These are phyloP conservation scores for Spathaspora sp. DNA, from an alignment of 805 yeast genomes.

Conservation along the genomic window DNA sequence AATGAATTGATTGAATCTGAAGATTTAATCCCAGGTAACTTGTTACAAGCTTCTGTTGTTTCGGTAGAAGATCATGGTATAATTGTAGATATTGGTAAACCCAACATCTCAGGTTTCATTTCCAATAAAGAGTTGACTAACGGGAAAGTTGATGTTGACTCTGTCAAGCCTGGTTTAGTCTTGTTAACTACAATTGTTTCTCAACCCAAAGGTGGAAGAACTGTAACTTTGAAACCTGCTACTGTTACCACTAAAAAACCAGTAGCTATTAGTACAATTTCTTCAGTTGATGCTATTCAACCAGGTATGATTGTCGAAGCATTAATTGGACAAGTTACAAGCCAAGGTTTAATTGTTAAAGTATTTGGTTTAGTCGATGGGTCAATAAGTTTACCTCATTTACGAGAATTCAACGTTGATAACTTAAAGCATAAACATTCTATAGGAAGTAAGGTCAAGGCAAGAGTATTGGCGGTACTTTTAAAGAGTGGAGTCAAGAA, in stretches of 20 bases:
- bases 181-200: conserved; percentile 54
- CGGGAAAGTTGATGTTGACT: conserved; percentile 26
- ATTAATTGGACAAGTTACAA: conserved; percentile 53
- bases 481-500: conserved; percentile 49
- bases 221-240: conserved; percentile 52
- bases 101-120: conserved; percentile 64
- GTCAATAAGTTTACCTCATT: conserved; percentile 65
- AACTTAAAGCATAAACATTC: conserved; percentile 58
- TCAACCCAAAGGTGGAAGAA: conserved; percentile 43
- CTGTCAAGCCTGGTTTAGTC: conserved; percentile 60
- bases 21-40: conserved; percentile 58
- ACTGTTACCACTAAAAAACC: conserved; percentile 37
- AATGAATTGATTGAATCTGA: conserved; percentile 60
- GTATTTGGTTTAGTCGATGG: conserved; percentile 74
- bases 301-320: conserved; percentile 86
- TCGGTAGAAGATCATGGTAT: conserved; percentile 93
- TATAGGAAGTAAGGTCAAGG: conserved; percentile 63
- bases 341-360: conserved; percentile 66
- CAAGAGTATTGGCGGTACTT: conserved; percentile 66
- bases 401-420: conserved; percentile 43
- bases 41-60: conserved; percentile 72
- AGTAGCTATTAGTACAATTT: conserved; percentile 48
- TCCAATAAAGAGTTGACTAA: conserved; percentile 62
- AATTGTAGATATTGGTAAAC: conserved; percentile 63
- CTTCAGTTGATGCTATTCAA: conserved; percentile 74